Base-by-base conservation (phyloP, 202 grass and related monocot genomes). In the Hordeum pubiflorum region DNA sequence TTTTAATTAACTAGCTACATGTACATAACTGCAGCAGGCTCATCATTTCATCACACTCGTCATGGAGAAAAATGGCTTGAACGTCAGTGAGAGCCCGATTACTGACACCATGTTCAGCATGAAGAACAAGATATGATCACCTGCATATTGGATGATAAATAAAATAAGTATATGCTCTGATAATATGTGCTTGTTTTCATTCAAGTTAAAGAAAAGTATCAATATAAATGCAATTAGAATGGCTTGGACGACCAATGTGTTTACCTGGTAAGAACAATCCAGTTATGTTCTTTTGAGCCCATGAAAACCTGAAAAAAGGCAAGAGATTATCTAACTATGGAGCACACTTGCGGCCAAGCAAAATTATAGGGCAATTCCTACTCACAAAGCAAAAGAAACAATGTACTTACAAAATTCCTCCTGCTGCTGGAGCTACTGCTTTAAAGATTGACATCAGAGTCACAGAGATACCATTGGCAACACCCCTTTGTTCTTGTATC, bases 391-490 rank as follows among this genome's bases (percentile, higher is more conserved):
- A 38, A 21, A 63, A 41, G 6, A 23, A 56, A 64, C 1, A 13
- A 41, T 14, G 8, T 79, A 75, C 91, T 69, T 83, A 93, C 87
- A 83, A 15, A 85, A 83, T 54, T 83, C 85, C 87, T 73, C 68
- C 87, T 57, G 78, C 82, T 62, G 82, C 91, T 62, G 91, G 91
- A 80, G 87, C 91, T 48, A 80, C 62, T 62, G 85, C 69, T 87
- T 93, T 90, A 78, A 90, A 93, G 20, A 93, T 70, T 20, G 91
- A 93, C 82, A 93, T 87, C 33, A 86, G 81, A 83, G 91, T 89
- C 39, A 90, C 82, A 5, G 91, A 89, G 3, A 90, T 83, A 34
- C 91, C 91, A 81, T 90, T 93, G 40, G 91, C 84, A 77, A 85
- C 75, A 8, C 85, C 87, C 73, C 85, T 85, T 68, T 93, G 87